These are phyloP conservation scores for Pharus latifolius DNA, from an alignment of 176 grass and related monocot species.

Conservation along the genomic window DNA sequence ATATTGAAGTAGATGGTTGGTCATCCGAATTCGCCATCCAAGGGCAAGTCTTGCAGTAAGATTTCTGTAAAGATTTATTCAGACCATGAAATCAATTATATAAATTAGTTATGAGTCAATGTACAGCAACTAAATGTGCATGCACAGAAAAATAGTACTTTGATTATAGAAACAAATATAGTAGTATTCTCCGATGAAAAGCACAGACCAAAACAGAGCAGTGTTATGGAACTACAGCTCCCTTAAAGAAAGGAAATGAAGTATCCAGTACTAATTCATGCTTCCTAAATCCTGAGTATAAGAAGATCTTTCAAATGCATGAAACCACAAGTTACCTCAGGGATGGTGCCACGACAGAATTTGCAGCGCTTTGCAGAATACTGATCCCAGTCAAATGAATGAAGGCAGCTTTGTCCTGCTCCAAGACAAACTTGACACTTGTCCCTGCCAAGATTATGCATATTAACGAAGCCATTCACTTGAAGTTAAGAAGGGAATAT, in stretches of 20 bases:
- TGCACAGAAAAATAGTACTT: neutral
- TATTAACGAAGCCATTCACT: neutral
- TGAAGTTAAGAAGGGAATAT: no score
- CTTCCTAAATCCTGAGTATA: neutral
- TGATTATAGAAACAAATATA: neutral
- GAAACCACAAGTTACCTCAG: conserved; percentile 41
- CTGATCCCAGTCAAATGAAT: conserved; percentile 78
- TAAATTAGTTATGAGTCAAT: neutral
- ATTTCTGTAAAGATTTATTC: conserved; percentile 47
- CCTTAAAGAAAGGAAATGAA: neutral
- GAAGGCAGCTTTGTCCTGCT: conserved; percentile 93
- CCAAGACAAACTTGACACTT: conserved; percentile 94
- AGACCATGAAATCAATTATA: conserved; percentile 8
- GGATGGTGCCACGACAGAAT: conserved; percentile 88
- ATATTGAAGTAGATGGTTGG: conserved; percentile 81
- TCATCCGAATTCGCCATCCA: conserved; percentile 92
- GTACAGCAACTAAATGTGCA: neutral
- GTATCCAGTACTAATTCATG: neutral
- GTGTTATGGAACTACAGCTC: no score
- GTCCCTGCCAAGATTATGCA: conserved; percentile 51
- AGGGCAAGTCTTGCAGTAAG: conserved; percentile 82
- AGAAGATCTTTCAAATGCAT: neutral
- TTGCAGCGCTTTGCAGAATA: conserved; percentile 95
- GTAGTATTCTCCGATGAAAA: neutral
- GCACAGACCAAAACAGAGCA: neutral